Evolutionary conservation across 129 eudicot species (phyloP).

Genomic region (Dittrichia graveolens): DNA sequence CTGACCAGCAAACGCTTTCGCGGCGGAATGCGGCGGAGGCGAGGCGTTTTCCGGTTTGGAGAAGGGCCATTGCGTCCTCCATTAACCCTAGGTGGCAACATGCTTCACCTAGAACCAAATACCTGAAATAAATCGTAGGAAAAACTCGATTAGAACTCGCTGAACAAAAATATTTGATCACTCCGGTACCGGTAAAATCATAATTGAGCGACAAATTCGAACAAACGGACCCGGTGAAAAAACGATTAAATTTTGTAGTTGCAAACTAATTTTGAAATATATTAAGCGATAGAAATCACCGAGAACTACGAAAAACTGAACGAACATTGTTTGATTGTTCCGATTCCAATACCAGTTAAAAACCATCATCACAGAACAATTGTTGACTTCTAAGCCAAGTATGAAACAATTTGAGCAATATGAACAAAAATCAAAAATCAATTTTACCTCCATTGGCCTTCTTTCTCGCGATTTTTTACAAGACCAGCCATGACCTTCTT

Average conservation of each 20-base stretch:
- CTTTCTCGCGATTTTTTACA: constrained; percentile 52
- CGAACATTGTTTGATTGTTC: too few relatives aligned
- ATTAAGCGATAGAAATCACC: too few relatives aligned
- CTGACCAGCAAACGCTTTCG: constrained; percentile 72
- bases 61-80: constrained; percentile 91
- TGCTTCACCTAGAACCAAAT: constrained; percentile 83
- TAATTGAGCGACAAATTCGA: neutral
- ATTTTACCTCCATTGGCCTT: constrained; percentile 87
- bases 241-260: too few relatives aligned
- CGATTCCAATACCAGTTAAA: too few relatives aligned
- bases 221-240: neutral
- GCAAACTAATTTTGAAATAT: too few relatives aligned
- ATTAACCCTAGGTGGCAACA: constrained; percentile 86
- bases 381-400: neutral
- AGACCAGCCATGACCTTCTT: constrained; percentile 71
- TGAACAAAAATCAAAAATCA: neutral
- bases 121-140: constrained; percentile 44
- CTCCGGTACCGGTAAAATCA: neutral
- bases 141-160: constrained; percentile 13
- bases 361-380: neutral
- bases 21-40: constrained; percentile 90
- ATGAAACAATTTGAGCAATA: neutral
- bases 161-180: neutral
- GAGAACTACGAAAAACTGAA: too few relatives aligned
- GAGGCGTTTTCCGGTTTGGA: constrained; percentile 86